Conservation (phyloP, 768 basidiomycete genomes). For the Cubamyces lactineus region DNA sequence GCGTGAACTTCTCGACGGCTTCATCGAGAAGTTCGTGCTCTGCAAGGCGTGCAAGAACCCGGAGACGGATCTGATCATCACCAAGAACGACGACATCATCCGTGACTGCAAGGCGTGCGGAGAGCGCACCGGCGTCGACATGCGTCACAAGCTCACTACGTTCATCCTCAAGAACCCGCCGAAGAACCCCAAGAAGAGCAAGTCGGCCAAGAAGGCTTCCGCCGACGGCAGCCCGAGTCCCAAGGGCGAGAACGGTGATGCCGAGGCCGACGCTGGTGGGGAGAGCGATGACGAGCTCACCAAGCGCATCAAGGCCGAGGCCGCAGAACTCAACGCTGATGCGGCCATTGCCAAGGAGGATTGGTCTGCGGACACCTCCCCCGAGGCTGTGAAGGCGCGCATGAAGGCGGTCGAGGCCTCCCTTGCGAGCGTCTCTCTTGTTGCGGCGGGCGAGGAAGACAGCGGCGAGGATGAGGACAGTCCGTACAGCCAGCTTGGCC, state of each 20-base stretch:
- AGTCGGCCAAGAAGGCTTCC: slow-evolving; percentile 53
- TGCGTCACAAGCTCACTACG: slow-evolving; percentile 95
- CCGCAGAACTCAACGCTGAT: slow-evolving; percentile 71
- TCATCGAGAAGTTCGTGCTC: slow-evolving; percentile 98
- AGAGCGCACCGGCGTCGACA: slow-evolving; percentile 87
- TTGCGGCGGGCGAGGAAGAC: slow-evolving; percentile 77
- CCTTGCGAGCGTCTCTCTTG: slow-evolving; percentile 53
- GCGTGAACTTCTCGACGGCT: slow-evolving; percentile 92
- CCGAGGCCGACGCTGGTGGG: slow-evolving; percentile 48
- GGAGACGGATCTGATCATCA: slow-evolving; percentile 93
- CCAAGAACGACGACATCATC: slow-evolving; percentile 87
- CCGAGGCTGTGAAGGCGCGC: slow-evolving; percentile 85
- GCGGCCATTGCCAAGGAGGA: slow-evolving; percentile 68
- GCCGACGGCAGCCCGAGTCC: slow-evolving; percentile 46
- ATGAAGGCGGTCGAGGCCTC: slow-evolving; percentile 67
- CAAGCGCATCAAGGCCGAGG: slow-evolving; percentile 90
- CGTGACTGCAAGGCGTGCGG: slow-evolving; percentile 99
- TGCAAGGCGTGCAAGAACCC: slow-evolving; percentile 99
- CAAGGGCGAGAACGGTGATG: slow-evolving; percentile 45
- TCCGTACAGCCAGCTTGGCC: slow-evolving; percentile 81
- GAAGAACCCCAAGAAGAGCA: slow-evolving; percentile 77
- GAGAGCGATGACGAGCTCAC: slow-evolving; percentile 90
- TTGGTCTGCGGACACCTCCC: slow-evolving; percentile 92
- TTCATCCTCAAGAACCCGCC: slow-evolving; percentile 99
- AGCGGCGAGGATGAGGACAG: slow-evolving; percentile 87